Evolutionary conservation across 345 rosid genomes (phyloP), one percentile per base, ranked within the genome.

Genomic region (Salix caprea): DNA sequence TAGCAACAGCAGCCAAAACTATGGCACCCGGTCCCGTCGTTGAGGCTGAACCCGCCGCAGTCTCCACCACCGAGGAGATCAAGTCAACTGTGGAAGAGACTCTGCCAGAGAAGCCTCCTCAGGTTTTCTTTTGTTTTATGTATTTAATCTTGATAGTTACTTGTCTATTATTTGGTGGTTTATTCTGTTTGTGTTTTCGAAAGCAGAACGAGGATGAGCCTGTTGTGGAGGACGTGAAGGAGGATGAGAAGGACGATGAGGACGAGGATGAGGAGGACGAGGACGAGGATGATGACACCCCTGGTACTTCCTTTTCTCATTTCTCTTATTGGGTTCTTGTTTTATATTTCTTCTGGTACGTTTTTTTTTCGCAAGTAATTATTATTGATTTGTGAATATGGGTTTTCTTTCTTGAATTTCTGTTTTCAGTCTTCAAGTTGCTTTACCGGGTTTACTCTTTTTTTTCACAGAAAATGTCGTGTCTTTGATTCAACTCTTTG

Each of bases 201-300:
- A 58, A 58, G 28, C 64, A 58, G 64, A 78, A 86, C 87, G 81
- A 61, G 30, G 94, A 92, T 73, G 90, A 80, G 62, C 87, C 90
- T 24, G 77, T 88, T 4, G 88, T 89, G 42, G 97, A 90, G 83
- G 97, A 91, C 75, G 90, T 89, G 77, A 91, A 92, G 79, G 96
- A 92, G 0, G 90, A 87, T 2, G 89, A 89, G 4, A 70, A 85
- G 5, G 88, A 91, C 0, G 97, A 87, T 3, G 95, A 88, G 0
- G 97, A 89, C 0, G 94, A 90, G 0, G 97, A 91, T 18, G 94
- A 92, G 13, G 95, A 89, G 1, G 94, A 89, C 23, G 89, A 87
- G 28, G 93, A 88, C 50, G 85, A 90, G 69, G 91, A 88, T 0
- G 97, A 88, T 64, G 93, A 82, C 0, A 81, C 87, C 76, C 85